Evolutionary conservation across 2,329 filamentous ascomycete species (phyloP), one percentile per base, ranked within the genome.

Genomic region (Aspergillus costaricaensis): DNA sequence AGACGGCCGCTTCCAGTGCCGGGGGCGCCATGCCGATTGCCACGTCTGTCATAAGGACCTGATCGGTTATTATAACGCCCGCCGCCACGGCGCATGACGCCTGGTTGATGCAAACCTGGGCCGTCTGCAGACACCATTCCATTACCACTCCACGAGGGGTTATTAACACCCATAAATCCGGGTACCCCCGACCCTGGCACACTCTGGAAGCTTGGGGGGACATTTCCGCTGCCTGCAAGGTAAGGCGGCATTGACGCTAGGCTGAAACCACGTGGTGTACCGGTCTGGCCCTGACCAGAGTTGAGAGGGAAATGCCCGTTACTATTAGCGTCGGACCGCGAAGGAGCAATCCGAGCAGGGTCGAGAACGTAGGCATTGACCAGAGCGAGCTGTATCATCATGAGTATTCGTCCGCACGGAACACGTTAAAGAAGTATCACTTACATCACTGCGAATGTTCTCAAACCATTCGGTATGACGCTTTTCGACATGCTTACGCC

Each of bases 401-500:
- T 82, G 73, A 83, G 78, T 60, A 43, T 41, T 7, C 4, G 44
- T 36, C 32, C 19, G 4, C 6, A 7, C 9, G 47, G 9, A 10
- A 19, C 5, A 14, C 15, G 12, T 10, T 14, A 44, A 27, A 21
- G 6, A 17, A 5, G 3, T 15, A 19, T 32, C 39, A 82, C 88
- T 82, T 82, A 96, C 93, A 80, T 97, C 94, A 73, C 89, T 88
- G 74, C 89, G 90, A 65, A 97, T 80, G 56, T 81, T 85, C 36
- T 93, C 89, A 48, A 91, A 84, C 91, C 93, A 99, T 57, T 98
- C 94, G 0, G 85, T 76, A 75, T 99, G 95, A 60, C 96, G 88
- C 80, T 99, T 99, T 78, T 98, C 94, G 15, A 98, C 89, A 71
- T 99, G 95, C 82, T 99, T 99, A 71, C 88, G 89, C 94, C 96